Evolutionary conservation across 2,329 filamentous ascomycete species (phyloP).

Genomic region (Colletotrichum theobromicola): DNA sequence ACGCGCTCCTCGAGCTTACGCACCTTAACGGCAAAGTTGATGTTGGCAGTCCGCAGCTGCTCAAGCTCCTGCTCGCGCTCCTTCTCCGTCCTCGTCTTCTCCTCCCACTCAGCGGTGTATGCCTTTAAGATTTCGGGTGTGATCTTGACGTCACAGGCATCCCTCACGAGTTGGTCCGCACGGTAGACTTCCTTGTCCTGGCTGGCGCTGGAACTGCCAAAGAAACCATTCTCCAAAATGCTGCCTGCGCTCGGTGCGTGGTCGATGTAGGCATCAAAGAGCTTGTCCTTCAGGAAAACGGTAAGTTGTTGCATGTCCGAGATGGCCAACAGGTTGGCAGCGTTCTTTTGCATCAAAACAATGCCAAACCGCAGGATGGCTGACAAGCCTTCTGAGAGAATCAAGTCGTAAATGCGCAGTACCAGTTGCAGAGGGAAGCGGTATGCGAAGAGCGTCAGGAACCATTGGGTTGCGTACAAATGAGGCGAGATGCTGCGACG

Average conservation of each 20-base stretch:
- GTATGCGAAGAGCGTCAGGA: constrained; percentile 97
- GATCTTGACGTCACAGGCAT: constrained; percentile 88
- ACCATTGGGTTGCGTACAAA: constrained; percentile 98
- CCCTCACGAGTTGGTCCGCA: constrained; percentile 89
- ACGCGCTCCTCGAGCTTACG: constrained; percentile 86
- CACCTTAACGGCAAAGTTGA: constrained; percentile 75
- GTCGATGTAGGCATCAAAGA: constrained; percentile 98
- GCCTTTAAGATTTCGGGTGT: constrained; percentile 80
- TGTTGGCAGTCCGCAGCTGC: constrained; percentile 69
- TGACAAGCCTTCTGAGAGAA: constrained; percentile 89
- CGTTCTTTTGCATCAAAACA: constrained; percentile 95
- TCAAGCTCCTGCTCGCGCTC: constrained; percentile 85
- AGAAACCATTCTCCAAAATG: constrained; percentile 95
- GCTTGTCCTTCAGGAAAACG: constrained; percentile 86
- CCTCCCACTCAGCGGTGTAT: constrained; percentile 91
- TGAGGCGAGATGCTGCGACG: constrained; percentile 87
- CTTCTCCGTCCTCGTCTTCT: constrained; percentile 82
- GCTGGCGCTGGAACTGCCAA: constrained; percentile 87
- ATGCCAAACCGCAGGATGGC: constrained; percentile 95
- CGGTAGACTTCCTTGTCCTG: constrained; percentile 96
- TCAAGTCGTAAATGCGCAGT: constrained; percentile 93
- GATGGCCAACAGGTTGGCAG: constrained; percentile 77
- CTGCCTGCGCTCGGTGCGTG: constrained; percentile 90
- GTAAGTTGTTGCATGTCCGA: constrained; percentile 91
- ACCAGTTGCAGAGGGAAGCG: constrained; percentile 96